Evolutionary conservation across 2,329 filamentous ascomycete genomes (phyloP).

Genomic region (Ophiocordyceps polyrhachis-furcata): DNA sequence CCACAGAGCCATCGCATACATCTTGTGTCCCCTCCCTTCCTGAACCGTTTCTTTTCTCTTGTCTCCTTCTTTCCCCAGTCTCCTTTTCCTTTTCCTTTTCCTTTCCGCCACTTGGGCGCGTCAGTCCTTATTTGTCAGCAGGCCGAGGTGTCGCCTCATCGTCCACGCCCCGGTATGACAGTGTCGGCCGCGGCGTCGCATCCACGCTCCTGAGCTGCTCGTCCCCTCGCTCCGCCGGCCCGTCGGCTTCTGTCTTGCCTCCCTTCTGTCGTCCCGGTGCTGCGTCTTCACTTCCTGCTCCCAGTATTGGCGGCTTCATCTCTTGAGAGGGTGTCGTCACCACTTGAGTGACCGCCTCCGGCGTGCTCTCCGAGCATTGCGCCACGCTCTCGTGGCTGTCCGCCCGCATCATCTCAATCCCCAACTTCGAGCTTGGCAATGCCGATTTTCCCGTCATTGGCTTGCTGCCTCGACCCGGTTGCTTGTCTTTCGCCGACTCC

Average conservation of each 20-base stretch:
- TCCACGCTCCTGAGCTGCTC: conserved; percentile 10
- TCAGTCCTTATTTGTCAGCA: conserved; percentile 7
- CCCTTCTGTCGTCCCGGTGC: conserved; percentile 6
- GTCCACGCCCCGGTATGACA: conserved; percentile 4
- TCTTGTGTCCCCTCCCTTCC: neutral
- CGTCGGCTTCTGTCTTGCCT: conserved; percentile 1
- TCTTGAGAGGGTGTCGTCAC: conserved; percentile 29
- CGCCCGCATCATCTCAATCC: conserved; percentile 94
- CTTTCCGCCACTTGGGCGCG: neutral
- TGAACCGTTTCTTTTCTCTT: neutral
- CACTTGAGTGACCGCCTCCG: conserved; percentile 33
- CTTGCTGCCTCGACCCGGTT: conserved; percentile 27
- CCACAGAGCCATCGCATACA: neutral
- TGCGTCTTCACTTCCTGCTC: conserved; percentile 3
- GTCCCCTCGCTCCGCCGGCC: neutral
- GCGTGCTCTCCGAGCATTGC: conserved; percentile 28
- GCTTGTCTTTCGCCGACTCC: conserved; percentile 28
- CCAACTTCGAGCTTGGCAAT: conserved; percentile 69
- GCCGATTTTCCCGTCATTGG: conserved; percentile 26
- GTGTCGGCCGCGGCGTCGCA: conserved; percentile 23
- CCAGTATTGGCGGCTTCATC: conserved; percentile 13
- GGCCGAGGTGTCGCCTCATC: conserved; percentile 24
- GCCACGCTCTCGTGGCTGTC: conserved; percentile 76
- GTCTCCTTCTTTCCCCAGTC: neutral
- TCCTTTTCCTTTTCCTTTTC: neutral